These are phyloP conservation scores for Paramarasmius palmivorus DNA, from an alignment of 1,284 basidiomycete species.

Conservation along the genomic window DNA sequence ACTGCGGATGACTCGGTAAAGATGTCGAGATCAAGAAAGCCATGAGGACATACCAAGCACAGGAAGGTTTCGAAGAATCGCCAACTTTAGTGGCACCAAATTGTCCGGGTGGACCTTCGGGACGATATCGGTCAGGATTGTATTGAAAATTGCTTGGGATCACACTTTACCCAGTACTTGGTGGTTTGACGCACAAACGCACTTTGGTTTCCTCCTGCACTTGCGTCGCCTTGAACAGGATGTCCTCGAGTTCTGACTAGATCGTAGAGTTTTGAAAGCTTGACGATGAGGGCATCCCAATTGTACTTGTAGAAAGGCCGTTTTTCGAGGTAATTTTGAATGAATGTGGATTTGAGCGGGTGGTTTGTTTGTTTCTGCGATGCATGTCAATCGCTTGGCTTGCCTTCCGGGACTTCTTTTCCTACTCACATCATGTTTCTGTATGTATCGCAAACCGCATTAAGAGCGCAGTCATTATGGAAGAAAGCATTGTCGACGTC, in stretches of 20 bases:
- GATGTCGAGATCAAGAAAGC: neutral
- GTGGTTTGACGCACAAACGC: constrained; percentile 98
- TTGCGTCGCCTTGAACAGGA: constrained; percentile 90
- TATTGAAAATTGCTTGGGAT: neutral
- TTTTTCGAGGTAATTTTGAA: constrained; percentile 91
- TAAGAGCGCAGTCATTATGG: neutral
- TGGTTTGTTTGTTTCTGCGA: constrained; percentile 77
- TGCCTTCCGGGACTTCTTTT: too few relatives aligned
- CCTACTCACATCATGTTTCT: constrained; percentile 81
- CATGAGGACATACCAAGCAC: constrained; percentile 68
- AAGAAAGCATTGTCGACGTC: constrained; percentile 6
- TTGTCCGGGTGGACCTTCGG: constrained; percentile 90
- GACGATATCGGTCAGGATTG: too few relatives aligned
- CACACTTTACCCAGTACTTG: constrained; percentile 88
- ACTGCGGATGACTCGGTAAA: constrained; percentile 47
- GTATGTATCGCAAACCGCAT: constrained; percentile 12
- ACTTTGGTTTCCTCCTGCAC: constrained; percentile 93
- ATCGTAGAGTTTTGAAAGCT: constrained; percentile 94
- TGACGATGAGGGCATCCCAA: constrained; percentile 93
- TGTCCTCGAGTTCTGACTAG: constrained; percentile 95
- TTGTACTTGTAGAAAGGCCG: constrained; percentile 96
- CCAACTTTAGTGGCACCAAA: constrained; percentile 93
- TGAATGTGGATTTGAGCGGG: constrained; percentile 69
- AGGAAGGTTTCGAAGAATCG: constrained; percentile 91
- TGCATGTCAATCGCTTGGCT: neutral